Percentiles rank a stretch among this genome's conserved stretches.
Conservation (phyloP, 805 yeast species). For the Sugiyamaella marilandica region DNA sequence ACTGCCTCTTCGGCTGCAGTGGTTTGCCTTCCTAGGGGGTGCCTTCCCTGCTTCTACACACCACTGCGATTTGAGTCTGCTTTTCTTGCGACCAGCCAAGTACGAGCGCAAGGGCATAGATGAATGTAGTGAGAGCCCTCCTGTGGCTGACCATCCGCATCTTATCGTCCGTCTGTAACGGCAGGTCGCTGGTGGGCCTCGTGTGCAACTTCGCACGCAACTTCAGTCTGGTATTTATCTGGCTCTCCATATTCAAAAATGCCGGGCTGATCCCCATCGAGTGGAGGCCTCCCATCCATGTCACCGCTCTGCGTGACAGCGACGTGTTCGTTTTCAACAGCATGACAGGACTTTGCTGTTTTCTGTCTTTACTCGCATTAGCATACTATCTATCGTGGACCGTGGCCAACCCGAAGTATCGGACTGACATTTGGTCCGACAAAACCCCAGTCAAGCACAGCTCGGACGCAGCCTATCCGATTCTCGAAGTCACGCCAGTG, state of each 20-base stretch:
- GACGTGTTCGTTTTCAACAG: conserved; percentile 35
- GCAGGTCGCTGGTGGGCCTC: conserved; percentile 6
- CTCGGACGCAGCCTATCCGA: neutral
- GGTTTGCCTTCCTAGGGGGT: too few species aligned
- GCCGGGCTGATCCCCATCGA: conserved; percentile 47
- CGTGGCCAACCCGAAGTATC: neutral
- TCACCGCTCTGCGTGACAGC: conserved; percentile 40
- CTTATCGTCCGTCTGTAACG: conserved; percentile 5
- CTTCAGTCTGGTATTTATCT: conserved; percentile 28
- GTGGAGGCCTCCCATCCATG: conserved; percentile 51
- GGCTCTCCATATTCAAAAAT: conserved; percentile 17
- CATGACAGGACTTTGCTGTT: conserved; percentile 16
- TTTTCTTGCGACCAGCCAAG: too few species aligned
- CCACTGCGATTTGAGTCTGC: too few species aligned
- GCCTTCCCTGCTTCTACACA: too few species aligned
- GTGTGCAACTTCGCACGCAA: conserved; percentile 6
- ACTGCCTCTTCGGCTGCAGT: too few species aligned
- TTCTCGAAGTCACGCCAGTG: neutral
- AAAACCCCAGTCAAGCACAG: neutral
- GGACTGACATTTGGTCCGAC: neutral
- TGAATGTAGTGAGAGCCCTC: neutral
- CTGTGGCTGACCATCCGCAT: neutral
- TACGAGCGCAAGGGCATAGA: neutral
- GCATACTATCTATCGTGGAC: neutral
- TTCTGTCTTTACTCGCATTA: neutral